Conservation (phyloP, 305 asterid genomes). For the Petunia hybrid region DNA sequence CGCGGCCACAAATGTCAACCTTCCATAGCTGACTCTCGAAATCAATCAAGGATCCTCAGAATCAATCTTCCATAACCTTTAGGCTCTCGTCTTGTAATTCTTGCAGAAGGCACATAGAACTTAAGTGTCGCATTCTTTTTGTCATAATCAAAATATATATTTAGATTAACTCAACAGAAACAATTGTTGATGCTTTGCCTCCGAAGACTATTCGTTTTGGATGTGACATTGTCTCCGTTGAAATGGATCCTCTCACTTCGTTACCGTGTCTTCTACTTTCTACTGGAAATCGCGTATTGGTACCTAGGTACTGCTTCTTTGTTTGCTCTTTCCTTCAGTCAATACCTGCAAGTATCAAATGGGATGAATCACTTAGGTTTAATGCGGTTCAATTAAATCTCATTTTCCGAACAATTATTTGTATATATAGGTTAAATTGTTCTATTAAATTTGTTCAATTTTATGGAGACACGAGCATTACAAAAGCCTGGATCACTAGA, state of each 20-base stretch:
- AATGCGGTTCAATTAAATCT: neutral
- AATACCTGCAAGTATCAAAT: neutral
- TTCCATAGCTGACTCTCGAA: too few species aligned
- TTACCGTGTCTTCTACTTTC: conserved; percentile 40
- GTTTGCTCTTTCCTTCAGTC: neutral
- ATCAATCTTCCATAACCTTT: too few species aligned
- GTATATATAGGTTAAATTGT: neutral
- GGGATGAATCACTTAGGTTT: neutral
- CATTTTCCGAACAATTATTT: neutral
- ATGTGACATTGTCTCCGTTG: conserved; percentile 35
- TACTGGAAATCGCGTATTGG: conserved; percentile 33
- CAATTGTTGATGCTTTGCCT: conserved; percentile 49
- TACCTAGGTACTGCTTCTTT: conserved; percentile 38
- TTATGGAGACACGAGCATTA: neutral
- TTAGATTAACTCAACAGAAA: too few species aligned
- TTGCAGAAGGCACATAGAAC: too few species aligned
- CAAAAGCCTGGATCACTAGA: neutral
- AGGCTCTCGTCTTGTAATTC: too few species aligned
- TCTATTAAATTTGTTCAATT: neutral
- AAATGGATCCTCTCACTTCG: conserved; percentile 37
- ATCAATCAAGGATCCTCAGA: too few species aligned
- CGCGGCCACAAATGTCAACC: too few species aligned
- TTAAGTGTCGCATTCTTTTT: too few species aligned
- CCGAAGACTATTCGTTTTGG: conserved; percentile 41
- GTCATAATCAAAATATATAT: too few species aligned